A percentile compares a stretch with the other conserved stretches of the same genome.
phyloP scores from a whole-genome alignment of 352 stramenopile genomes.

The Pythium myriotylum region DNA sequence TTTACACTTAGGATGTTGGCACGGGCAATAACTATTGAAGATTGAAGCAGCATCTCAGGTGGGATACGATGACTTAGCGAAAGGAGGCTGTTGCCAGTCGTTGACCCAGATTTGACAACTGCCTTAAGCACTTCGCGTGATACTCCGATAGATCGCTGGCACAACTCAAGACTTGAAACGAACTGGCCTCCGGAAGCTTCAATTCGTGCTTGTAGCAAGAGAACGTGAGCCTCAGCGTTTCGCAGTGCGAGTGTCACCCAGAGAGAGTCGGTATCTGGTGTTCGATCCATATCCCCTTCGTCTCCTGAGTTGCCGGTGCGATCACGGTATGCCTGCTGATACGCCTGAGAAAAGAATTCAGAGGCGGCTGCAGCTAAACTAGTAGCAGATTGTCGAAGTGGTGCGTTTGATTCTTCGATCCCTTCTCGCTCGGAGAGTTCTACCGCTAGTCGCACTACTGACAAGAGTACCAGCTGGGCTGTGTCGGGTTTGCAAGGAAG shows the following conservation, averaged over 20 bases:
- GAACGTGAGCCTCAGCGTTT: slow-evolving; percentile 16
- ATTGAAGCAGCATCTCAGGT: slow-evolving; percentile 10
- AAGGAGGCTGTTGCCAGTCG: background rate
- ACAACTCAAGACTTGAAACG: slow-evolving; percentile 6
- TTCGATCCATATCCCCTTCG: background rate
- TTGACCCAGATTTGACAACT: background rate
- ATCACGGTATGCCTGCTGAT: background rate
- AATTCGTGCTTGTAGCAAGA: slow-evolving; percentile 13
- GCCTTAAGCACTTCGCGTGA: background rate
- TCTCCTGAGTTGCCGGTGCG: background rate
- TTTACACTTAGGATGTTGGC: slow-evolving; percentile 19
- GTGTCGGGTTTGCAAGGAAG: slow-evolving; percentile 4
- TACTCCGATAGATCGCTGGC: slow-evolving; percentile 6
- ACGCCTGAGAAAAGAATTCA: background rate
- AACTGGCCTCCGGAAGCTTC: slow-evolving; percentile 20
- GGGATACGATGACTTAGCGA: slow-evolving; percentile 31
- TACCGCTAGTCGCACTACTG: slow-evolving; percentile 16
- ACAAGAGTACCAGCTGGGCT: slow-evolving; percentile 11
- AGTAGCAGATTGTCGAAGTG: slow-evolving; percentile 20
- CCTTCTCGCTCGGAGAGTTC: slow-evolving; percentile 34
- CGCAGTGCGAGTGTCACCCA: slow-evolving; percentile 17
- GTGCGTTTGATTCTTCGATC: slow-evolving; percentile 36
- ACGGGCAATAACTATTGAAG: slow-evolving; percentile 15
- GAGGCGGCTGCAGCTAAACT: slow-evolving; percentile 5
- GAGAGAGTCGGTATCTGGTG: background rate